Evolutionary conservation across 2,329 filamentous ascomycete genomes (phyloP), one percentile per base, ranked within the genome.

Genomic region (Fusarium albosuccineum): DNA sequence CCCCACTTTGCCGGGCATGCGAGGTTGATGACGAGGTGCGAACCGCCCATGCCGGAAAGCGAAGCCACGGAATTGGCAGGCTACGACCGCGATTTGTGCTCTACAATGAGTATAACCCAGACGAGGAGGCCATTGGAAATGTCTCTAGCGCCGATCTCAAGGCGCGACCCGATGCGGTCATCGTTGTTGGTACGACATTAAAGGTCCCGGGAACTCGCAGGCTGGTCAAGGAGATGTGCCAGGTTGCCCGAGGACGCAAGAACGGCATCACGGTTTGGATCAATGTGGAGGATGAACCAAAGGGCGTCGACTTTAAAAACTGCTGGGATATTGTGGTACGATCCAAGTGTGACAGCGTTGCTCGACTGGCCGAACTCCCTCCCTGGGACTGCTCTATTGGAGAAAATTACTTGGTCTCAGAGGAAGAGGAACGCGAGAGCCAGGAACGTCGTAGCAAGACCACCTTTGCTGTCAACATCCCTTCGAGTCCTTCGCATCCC

Each of bases 81-180:
- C 82, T 99, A 66, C 89, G 96, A 22, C 96, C 96, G 22, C 89
- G 96, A 59, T 97, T 99, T 82, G 95, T 98, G 5, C 86, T 99
- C 9, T 99, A 99, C 82, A 97, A 98, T 76, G 96, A 99, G 78
- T 91, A 93, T 77, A 97, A 98, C 75, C 96, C 96, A 0, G 96
- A 99, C 69, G 93, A 96, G 70, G 95, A 97, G 71, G 95, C 96
- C 13, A 99, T 99, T 76, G 94, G 95, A 42, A 92, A 92, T 22
- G 94, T 97, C 40, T 93, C 94, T 52, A 89, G 89, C 68, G 91
- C 94, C 5, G 96, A 99, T 76, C 82, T 98, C 60, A 91, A 93
- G 63, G 87, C 91, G 41, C 87, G 94, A 37, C 95, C 96, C 0
- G 96, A 98, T 77, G 94, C 94, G 16, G 87, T 99, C 27, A 89